Percentiles rank a stretch among this genome's conserved stretches.
Evolutionary conservation across 371 early-diverging fungal species (phyloP).

Genomic region (Mucor piriformis): DNA sequence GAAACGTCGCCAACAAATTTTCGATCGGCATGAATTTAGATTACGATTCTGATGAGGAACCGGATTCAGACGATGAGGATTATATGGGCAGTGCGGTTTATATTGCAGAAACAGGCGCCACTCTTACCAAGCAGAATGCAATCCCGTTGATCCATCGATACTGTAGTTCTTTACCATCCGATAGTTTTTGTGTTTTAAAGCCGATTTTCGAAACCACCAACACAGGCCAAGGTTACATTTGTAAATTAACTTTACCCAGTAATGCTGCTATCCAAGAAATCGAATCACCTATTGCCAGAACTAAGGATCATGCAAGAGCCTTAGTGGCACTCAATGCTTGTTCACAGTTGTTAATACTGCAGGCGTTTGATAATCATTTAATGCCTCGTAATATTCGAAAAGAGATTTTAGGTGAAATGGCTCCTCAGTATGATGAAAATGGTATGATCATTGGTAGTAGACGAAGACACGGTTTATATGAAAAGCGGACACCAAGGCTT

Average conservation of each 20-base stretch:
- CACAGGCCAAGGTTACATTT: conserved; percentile 43
- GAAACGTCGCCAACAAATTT: conserved; percentile 39
- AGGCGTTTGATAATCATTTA: conserved; percentile 78
- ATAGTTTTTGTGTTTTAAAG: conserved; percentile 50
- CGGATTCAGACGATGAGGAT: conserved; percentile 38
- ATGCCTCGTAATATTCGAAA: conserved; percentile 50
- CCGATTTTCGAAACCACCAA: conserved; percentile 51
- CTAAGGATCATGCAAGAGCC: conserved; percentile 71
- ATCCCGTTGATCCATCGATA: conserved; percentile 65
- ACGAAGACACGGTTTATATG: conserved; percentile 42
- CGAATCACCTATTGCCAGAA: conserved; percentile 56
- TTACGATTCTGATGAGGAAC: conserved; percentile 31
- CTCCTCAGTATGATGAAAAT: conserved; percentile 44
- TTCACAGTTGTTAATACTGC: conserved; percentile 61
- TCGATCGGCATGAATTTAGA: conserved; percentile 1
- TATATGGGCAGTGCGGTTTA: conserved; percentile 38
- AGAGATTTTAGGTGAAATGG: conserved; percentile 50
- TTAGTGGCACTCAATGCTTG: conserved; percentile 74
- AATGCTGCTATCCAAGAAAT: conserved; percentile 66
- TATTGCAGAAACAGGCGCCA: conserved; percentile 65
- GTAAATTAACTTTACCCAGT: conserved; percentile 63
- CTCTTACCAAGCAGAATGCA: conserved; percentile 65
- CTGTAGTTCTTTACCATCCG: conserved; percentile 64
- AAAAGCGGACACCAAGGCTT: conserved; percentile 44
- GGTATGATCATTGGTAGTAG: conserved; percentile 53